Evolutionary conservation across 106 monocot species (phyloP), one percentile per base, ranked within the genome.

Genomic region (Dendrobium officinale): DNA sequence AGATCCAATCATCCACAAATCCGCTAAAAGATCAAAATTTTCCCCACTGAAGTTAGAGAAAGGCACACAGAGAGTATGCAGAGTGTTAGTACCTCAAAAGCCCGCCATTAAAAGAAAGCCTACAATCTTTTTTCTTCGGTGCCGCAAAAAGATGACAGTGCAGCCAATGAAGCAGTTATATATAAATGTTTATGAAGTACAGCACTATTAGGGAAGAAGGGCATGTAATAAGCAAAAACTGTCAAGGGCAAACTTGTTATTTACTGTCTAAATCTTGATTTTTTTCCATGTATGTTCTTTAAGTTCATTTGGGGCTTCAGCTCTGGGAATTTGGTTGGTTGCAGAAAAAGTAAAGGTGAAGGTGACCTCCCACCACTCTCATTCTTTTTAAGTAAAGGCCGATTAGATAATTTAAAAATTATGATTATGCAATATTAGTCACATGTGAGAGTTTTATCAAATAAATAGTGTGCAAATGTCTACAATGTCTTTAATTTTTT

Each of bases 51-150:
- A 61, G 5, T 6, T 20, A 61, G n/a, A 76, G 76, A 76, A 22
- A 75, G 42, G 45, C 0, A 45, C n/a, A 4, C 13, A 40, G 7
- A 5, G 75, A 22, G 4, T 42, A 20, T 6, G 44, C 19, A 49
- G 48, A 0, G 76, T 76, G 48, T 20, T 42, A 49, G 42, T 49
- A 76, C 76, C 76, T 76, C 76, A 76, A 41, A 76, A 48, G 9
- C 24, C 76, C 76, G 49, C 48, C 76, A 76, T 76, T 76, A 1
- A 9, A 76, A 48, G 76, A 76, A 76, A 76, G 76, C 48, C 26
- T 2, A 26, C n/a, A 76, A 76, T n/a, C 45, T 49, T 45, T 64
- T 49, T 49, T 11, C 48, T 49, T 29, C 6, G 74, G 9, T 15
- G 16, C 19, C 19, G 74, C 42, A 43, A 33, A 74, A n/a, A 74